Conservation (phyloP, 192 early-diverging fungal genomes). For the Irineochytrium annulatum region DNA sequence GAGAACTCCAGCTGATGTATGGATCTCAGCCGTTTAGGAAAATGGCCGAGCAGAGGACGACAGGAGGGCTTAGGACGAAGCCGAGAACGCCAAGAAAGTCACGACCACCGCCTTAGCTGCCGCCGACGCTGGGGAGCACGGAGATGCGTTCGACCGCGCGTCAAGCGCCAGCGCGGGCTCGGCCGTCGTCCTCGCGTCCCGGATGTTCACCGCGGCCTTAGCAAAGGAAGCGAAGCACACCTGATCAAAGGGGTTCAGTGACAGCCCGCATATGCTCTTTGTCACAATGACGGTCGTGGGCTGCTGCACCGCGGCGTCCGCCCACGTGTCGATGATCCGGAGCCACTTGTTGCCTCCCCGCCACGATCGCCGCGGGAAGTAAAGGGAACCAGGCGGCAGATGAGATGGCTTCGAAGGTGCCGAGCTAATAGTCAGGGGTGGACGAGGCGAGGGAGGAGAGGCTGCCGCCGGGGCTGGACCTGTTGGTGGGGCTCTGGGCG, state of each 20-base stretch:
- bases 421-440: conserved; percentile 42
- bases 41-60: no score
- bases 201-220: conserved; percentile 65
- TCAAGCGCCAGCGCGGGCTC: conserved; percentile 50
- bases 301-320: no score
- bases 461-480: not conserved
- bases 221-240: conserved; percentile 69
- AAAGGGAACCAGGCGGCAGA: conserved; percentile 66
- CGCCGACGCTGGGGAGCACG: no score
- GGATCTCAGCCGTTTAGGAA: no score
- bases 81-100: no score
- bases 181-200: conserved; percentile 66
- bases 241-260: conserved; percentile 64
- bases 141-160: conserved; percentile 25
- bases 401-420: conserved; percentile 57
- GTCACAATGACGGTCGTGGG: conserved; percentile 56
- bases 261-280: conserved; percentile 66
- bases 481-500: conserved; percentile 4
- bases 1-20: no score
- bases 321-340: conserved; percentile 62
- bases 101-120: no score
- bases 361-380: conserved; percentile 51
- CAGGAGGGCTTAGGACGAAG: no score
- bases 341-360: conserved; percentile 69
- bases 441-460: not conserved